phyloP scores from a whole-genome alignment of 306 rosid species.

The Medicago lupulina region DNA sequence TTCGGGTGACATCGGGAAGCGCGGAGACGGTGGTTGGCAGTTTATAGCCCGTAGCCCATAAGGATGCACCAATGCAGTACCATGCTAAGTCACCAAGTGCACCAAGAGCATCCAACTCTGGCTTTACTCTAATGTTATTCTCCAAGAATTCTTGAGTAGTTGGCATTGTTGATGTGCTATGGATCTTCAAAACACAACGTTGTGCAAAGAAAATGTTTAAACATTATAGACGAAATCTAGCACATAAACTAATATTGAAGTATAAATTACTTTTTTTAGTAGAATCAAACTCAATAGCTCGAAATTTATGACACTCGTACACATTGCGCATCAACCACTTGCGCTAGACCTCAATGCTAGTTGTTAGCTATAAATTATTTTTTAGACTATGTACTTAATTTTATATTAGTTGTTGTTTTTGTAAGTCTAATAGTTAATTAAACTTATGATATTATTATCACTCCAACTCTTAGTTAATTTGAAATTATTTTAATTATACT shows the following conservation, averaged over 20 bases:
- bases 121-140: constrained; percentile 65
- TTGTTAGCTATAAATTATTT: no score
- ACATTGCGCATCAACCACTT: no score
- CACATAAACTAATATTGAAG: background rate
- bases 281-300: no score
- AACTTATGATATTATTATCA: no score
- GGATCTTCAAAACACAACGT: constrained; percentile 54
- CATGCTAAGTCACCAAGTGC: constrained; percentile 76
- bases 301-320: no score
- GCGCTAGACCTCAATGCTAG: no score
- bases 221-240: background rate
- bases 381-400: no score
- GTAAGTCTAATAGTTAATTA: no score
- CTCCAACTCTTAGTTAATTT: no score
- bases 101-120: constrained; percentile 76
- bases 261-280: no score
- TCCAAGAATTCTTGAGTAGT: constrained; percentile 54
- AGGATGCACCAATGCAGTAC: constrained; percentile 77
- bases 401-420: no score
- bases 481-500: no score
- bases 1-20: constrained; percentile 56
- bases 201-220: background rate
- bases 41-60: constrained; percentile 74
- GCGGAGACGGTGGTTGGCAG: constrained; percentile 62
- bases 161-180: constrained; percentile 65